Conservation (phyloP, 2,329 filamentous ascomycete genomes). For the Dissoconium aciculare region DNA sequence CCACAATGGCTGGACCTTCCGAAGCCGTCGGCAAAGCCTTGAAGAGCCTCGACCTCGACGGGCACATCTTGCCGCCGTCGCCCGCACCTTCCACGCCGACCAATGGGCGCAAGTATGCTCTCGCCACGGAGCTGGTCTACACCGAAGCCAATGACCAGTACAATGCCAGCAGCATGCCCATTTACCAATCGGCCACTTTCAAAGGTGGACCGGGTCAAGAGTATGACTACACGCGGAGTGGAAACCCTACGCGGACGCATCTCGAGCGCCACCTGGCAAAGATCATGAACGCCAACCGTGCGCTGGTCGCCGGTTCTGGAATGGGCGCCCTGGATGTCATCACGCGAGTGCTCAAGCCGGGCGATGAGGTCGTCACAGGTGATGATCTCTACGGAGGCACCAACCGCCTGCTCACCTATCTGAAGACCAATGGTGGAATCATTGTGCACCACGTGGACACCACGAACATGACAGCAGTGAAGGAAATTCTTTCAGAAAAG, state of each 20-base stretch:
- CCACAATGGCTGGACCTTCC: constrained; percentile 18
- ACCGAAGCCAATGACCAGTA: constrained; percentile 95
- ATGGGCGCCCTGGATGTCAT: constrained; percentile 98
- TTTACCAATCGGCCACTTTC: constrained; percentile 96
- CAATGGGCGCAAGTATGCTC: constrained; percentile 73
- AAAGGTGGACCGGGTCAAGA: constrained; percentile 74
- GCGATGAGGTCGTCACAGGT: constrained; percentile 92
- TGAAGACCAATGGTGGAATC: constrained; percentile 79
- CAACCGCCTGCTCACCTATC: constrained; percentile 81
- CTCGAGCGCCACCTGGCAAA: constrained; percentile 94
- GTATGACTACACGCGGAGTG: constrained; percentile 96
- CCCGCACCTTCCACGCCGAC: constrained; percentile 84
- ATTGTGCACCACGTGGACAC: constrained; percentile 94
- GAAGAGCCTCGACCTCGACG: constrained; percentile 56
- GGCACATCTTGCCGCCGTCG: constrained; percentile 75
- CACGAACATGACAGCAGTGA: constrained; percentile 58
- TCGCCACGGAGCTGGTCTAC: constrained; percentile 92
- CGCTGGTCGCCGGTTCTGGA: constrained; percentile 83
- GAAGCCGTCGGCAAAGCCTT: constrained; percentile 28
- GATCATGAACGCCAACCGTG: constrained; percentile 91
- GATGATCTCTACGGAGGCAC: constrained; percentile 95
- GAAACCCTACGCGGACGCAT: constrained; percentile 91
- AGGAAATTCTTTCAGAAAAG: constrained; percentile 54
- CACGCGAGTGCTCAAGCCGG: constrained; percentile 72
- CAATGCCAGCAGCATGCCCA: constrained; percentile 87